Evolutionary conservation across 1,284 basidiomycete genomes (phyloP).

Genomic region (Wallemia ichthyophaga): DNA sequence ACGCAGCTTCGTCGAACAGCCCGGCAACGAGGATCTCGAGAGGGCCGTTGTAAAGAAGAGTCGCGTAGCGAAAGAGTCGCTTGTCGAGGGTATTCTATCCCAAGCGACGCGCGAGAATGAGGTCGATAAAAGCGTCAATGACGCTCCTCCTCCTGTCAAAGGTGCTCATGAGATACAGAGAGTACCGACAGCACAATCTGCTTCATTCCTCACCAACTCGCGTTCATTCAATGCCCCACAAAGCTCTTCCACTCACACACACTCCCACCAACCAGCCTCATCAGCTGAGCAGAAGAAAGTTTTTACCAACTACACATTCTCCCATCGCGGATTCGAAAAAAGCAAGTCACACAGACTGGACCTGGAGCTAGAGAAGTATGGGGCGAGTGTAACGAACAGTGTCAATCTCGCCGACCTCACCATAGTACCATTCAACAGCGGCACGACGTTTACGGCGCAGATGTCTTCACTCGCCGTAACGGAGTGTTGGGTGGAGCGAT

Average conservation of each 20-base stretch:
- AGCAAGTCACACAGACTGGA: background rate
- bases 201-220: background rate
- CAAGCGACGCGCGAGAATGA: background rate
- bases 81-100: background rate
- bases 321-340: background rate
- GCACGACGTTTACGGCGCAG: background rate
- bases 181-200: too few relatives aligned
- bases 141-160: too few relatives aligned
- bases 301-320: background rate
- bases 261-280: background rate
- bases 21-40: background rate
- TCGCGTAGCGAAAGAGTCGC: background rate
- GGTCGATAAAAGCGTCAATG: too few relatives aligned
- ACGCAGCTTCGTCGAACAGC: background rate
- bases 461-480: conserved; percentile 19
- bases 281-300: background rate
- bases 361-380: background rate
- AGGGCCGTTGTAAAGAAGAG: background rate
- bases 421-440: background rate
- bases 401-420: background rate
- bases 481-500: conserved; percentile 52
- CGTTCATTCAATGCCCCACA: background rate
- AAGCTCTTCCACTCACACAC: too few relatives aligned
- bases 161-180: too few relatives aligned
- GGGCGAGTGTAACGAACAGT: background rate